These are phyloP conservation scores for Rhizophagus prolifer DNA, from an alignment of 192 early-diverging fungal species.

Conservation along the genomic window DNA sequence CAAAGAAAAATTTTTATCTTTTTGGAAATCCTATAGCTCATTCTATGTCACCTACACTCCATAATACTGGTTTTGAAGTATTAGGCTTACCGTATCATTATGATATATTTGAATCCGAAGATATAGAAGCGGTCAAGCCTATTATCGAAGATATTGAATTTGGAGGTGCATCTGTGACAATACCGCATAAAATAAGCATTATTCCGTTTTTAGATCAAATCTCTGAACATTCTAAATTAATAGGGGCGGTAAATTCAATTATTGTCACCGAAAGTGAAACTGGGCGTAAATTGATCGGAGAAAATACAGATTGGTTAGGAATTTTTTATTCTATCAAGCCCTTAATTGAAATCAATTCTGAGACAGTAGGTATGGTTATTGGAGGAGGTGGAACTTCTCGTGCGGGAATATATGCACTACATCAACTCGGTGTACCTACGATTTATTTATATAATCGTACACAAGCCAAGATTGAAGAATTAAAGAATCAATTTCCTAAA, in stretches of 20 bases:
- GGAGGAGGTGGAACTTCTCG: slow-evolving; percentile 94
- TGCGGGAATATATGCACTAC: slow-evolving; percentile 85
- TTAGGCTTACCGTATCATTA: slow-evolving; percentile 87
- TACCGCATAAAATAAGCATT: slow-evolving; percentile 91
- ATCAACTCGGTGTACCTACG: slow-evolving; percentile 63
- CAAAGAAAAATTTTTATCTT: slow-evolving; percentile 72
- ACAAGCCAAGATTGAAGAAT: slow-evolving; percentile 59
- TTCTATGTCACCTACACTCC: slow-evolving; percentile 87
- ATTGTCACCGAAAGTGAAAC: slow-evolving; percentile 39
- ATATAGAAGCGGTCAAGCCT: slow-evolving; percentile 55
- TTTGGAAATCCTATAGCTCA: slow-evolving; percentile 90
- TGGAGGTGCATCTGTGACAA: slow-evolving; percentile 95
- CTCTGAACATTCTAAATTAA: slow-evolving; percentile 73
- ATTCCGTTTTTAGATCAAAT: slow-evolving; percentile 71
- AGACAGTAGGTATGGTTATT: slow-evolving; percentile 71
- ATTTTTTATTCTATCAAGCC: slow-evolving; percentile 67
- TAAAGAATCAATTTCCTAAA: slow-evolving; percentile 60
- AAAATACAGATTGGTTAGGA: slow-evolving; percentile 97
- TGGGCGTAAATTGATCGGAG: slow-evolving; percentile 64
- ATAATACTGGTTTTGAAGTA: slow-evolving; percentile 87
- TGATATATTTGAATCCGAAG: slow-evolving; percentile 67
- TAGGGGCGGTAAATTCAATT: slow-evolving; percentile 97
- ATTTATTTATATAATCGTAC: slow-evolving; percentile 91
- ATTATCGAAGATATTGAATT: slow-evolving; percentile 59
- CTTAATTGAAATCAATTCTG: slow-evolving; percentile 34